Base-by-base conservation (phyloP, 805 yeast genomes). In the Ogataea henricii region DNA sequence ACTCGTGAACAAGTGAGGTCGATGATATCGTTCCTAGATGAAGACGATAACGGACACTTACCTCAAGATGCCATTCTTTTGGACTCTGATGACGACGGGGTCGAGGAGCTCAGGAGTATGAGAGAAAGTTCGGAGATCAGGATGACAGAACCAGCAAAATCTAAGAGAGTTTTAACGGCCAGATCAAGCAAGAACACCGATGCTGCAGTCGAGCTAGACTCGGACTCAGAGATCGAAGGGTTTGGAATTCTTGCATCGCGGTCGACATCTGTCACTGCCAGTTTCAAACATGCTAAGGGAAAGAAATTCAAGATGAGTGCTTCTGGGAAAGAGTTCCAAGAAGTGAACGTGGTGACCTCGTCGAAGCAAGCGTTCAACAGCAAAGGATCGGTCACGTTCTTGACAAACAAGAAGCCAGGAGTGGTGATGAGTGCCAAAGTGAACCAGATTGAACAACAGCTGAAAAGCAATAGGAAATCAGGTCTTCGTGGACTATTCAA, bases 41-140 rank as follows among this genome's bases (percentile, higher is more conserved):
- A 61, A 13, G 62, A 55, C 26, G 57, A 55, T 13, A 60, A 57
- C 38, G 67, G 62, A 21, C 37, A 39, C 22, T 58, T 56, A 12
- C 34, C 22, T 12, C 67, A 63, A 6, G 34, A 53, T 39, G 70
- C 65, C 3, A 69, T 70, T 25, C 68, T 67, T 8, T 70, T 66
- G 2, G 63, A 72, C 17, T 52, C 60, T 61, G 68, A 62, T 38
- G 57, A 55, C 23, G 69, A 66, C 41, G 70, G 66, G 1, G 48
- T 57, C 25, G 76, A 73, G 2, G 66, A 66, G 16, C 64, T 73
- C 47, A 73, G 70, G 55, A 68, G 44, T 7, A 39, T 65, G 81
- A 74, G 60, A 73, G 76, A 1, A 78, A 86, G 7, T 76, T 86
- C 52, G 76, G 84, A 39, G 77, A 76, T 46, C 60, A 79, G 59